Conservation (phyloP, 805 yeast genomes). For the Diddensiella transvaalensis region DNA sequence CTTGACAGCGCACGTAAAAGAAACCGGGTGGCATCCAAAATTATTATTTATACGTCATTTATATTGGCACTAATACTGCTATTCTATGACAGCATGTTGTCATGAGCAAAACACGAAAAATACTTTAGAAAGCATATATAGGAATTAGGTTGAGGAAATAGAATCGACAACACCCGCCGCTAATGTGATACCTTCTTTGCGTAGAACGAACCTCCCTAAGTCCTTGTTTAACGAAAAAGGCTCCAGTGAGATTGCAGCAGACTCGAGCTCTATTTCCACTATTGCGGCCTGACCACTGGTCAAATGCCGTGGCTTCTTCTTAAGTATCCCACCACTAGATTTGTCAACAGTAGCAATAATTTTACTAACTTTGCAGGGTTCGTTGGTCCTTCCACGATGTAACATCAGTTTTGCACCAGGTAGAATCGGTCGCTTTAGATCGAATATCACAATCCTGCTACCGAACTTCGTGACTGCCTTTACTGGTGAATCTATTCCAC, state of each 20-base stretch:
- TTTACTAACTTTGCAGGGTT: constrained; percentile 61
- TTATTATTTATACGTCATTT: constrained; percentile 54
- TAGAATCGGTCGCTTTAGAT: constrained; percentile 64
- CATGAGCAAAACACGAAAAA: no score
- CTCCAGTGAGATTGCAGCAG: constrained; percentile 47
- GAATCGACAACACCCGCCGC: constrained; percentile 56
- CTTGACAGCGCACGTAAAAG: constrained; percentile 64
- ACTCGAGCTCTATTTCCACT: constrained; percentile 51
- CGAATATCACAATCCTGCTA: constrained; percentile 63
- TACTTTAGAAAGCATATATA: neutral
- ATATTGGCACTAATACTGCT: constrained; percentile 54
- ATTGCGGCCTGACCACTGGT: constrained; percentile 56
- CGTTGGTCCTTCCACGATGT: constrained; percentile 70
- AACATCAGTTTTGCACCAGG: constrained; percentile 76
- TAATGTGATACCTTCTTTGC: constrained; percentile 65
- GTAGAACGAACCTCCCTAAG: constrained; percentile 64
- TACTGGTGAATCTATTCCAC: constrained; percentile 45
- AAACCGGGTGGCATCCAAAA: constrained; percentile 57
- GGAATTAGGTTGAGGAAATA: constrained; percentile 3
- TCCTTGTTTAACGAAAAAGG: constrained; percentile 45
- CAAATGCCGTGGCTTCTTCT: constrained; percentile 53
- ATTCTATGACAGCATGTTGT: constrained; percentile 33
- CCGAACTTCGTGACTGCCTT: constrained; percentile 46
- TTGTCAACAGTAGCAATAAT: constrained; percentile 38
- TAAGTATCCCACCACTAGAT: constrained; percentile 28